These are phyloP conservation scores for Naganishia friedmannii DNA, from an alignment of 768 basidiomycete species.

Conservation along the genomic window DNA sequence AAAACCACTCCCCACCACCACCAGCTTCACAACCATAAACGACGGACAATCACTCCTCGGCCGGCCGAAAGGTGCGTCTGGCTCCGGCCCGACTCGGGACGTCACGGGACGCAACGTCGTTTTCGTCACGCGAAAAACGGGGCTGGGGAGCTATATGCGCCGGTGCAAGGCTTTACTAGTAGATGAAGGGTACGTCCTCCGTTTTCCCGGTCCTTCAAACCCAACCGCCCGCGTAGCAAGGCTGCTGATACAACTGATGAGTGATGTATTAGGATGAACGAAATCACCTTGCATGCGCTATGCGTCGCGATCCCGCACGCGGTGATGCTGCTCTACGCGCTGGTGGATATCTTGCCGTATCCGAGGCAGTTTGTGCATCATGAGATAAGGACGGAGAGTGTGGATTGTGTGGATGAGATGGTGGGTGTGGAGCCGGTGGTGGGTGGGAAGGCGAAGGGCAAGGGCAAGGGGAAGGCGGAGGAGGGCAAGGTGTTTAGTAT, in stretches of 20 bases:
- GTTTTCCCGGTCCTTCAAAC: not conserved
- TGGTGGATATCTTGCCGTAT: slow-evolving; percentile 51
- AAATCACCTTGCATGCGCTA: slow-evolving; percentile 47
- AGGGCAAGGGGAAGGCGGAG: too few relatives aligned
- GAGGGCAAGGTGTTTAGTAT: slow-evolving; percentile 6
- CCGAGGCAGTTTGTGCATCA: slow-evolving; percentile 45
- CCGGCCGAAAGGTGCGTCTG: not conserved
- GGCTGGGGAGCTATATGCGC: slow-evolving; percentile 47
- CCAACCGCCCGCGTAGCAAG: not conserved
- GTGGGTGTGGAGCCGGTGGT: not conserved
- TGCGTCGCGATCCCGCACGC: slow-evolving; percentile 51
- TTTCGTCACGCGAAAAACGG: slow-evolving; percentile 47
- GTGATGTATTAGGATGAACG: slow-evolving; percentile 35
- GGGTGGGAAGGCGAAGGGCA: not conserved
- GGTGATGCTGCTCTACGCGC: slow-evolving; percentile 46
- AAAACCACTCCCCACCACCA: not conserved
- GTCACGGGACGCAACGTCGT: slow-evolving; percentile 44
- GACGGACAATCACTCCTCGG: slow-evolving; percentile 6
- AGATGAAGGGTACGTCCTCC: slow-evolving; percentile 49
- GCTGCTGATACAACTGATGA: not conserved
- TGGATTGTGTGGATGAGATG: slow-evolving; percentile 49
- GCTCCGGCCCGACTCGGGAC: slow-evolving; percentile 12
- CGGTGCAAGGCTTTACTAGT: slow-evolving; percentile 49
- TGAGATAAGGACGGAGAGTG: slow-evolving; percentile 47
- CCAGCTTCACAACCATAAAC: too few relatives aligned